Base-by-base conservation (phyloP, 192 early-diverging fungal species). In the Coemansia sp. region DNA sequence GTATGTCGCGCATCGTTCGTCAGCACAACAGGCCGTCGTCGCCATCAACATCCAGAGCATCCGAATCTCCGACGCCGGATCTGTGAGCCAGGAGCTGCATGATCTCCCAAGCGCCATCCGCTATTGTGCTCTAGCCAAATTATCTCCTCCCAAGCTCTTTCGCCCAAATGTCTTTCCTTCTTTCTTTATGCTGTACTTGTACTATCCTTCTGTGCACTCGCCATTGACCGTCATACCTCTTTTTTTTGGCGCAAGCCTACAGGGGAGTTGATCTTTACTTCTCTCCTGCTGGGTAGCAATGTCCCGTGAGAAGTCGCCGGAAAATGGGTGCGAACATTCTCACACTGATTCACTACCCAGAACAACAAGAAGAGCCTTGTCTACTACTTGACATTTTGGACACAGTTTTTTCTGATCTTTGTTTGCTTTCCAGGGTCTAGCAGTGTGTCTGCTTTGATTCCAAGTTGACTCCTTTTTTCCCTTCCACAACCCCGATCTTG, bases 1-100 rank as follows among this genome's bases (percentile, higher is more conserved):
- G 79, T 39, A 40, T 60, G 8, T 42, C 58, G 20, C 58, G 56
- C 48, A 77, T 82, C 4, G 67, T 68, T 13, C 52, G 23, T 7
- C 49, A 55, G 52, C 52, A 2, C 28, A 26, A 55, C 9, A 42
- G 39, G 39, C 7, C 15, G 30, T 55, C 45, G 20, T 25, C 45
- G 23, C 23, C 45, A 20, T 25, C 45, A 20, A 23, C 45, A 20
- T 48, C 45, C 23, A 48, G 45, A 25, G 45, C 45, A 9, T 48
- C 45, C 4, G 45, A 20, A 4, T 48, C 45, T 4, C 45, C 45
- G 4, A 48, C 45, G 45, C 45, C 45, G 18, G 45, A 9, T 48
- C 45, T 25, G 20, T 48, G 45, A 48, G 21, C 21, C 45, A 48
- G 9, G 45, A 48, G 3, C 45, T 48, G 2, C 39, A 35, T 13